These are phyloP conservation scores for Penicillium brevicompactum DNA, from an alignment of 2,329 filamentous ascomycete genomes.

Conservation along the genomic window DNA sequence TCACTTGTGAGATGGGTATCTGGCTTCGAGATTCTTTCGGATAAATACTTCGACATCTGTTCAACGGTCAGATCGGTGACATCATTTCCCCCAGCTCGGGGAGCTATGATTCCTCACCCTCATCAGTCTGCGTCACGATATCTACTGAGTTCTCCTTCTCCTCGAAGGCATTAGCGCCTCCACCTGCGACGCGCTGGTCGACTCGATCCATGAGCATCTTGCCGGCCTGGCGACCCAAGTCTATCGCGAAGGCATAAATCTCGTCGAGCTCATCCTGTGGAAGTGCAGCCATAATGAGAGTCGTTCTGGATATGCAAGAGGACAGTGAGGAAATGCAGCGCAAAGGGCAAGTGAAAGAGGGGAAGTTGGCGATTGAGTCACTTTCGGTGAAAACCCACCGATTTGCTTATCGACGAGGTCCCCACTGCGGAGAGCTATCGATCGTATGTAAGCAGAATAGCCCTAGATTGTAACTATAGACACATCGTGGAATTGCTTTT, in stretches of 20 bases:
- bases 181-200: conserved; percentile 54
- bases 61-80: background rate
- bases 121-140: conserved; percentile 75
- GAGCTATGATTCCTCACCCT: conserved; percentile 53
- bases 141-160: conserved; percentile 79
- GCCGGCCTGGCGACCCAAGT: conserved; percentile 71
- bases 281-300: conserved; percentile 23
- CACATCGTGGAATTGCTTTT: too few relatives aligned
- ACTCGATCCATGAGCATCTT: conserved; percentile 66
- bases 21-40: conserved; percentile 57
- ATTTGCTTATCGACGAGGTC: conserved; percentile 17
- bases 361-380: conserved; percentile 10
- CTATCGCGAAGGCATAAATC: conserved; percentile 70
- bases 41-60: conserved; percentile 73
- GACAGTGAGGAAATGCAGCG: background rate
- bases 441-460: too few relatives aligned
- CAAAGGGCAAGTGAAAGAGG: background rate
- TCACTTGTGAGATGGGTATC: conserved; percentile 68
- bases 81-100: background rate
- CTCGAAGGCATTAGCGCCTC: conserved; percentile 42
- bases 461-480: too few relatives aligned
- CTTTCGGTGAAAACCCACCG: conserved; percentile 21
- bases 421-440: conserved; percentile 6
- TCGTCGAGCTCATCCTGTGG: conserved; percentile 57
- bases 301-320: background rate